Conservation (phyloP, 2,329 filamentous ascomycete genomes). For the Penicillium sp. region DNA sequence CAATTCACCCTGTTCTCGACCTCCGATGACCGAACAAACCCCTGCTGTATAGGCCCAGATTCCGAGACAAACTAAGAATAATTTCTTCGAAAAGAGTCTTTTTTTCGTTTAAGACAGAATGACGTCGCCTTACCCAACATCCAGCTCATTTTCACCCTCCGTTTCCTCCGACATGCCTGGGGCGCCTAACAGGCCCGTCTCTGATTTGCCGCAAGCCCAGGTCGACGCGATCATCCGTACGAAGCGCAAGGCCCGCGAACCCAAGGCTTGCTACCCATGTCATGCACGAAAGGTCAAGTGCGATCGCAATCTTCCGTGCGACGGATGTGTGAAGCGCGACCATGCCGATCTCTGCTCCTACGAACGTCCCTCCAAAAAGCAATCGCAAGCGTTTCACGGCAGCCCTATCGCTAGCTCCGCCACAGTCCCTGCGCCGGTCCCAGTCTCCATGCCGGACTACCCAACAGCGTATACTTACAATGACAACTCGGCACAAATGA, state of each 20-base stretch:
- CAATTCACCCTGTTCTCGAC: not conserved
- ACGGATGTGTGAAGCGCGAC: slow-evolving; percentile 52
- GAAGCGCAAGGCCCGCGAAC: slow-evolving; percentile 50
- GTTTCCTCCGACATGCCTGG: slow-evolving; percentile 25
- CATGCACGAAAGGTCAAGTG: slow-evolving; percentile 53
- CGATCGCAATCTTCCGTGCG: slow-evolving; percentile 51
- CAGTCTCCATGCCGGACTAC: slow-evolving; percentile 12
- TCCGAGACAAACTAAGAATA: slow-evolving; percentile 4
- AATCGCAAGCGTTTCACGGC: slow-evolving; percentile 30
- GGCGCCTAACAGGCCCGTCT: slow-evolving; percentile 30
- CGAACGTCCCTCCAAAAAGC: slow-evolving; percentile 50
- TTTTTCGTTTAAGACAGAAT: slow-evolving; percentile 17
- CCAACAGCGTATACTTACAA: slow-evolving; percentile 12
- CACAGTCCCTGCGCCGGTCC: slow-evolving; percentile 3
- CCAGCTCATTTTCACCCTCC: slow-evolving; percentile 33
- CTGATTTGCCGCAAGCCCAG: slow-evolving; percentile 47
- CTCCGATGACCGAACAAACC: slow-evolving; percentile 7
- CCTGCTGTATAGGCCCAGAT: slow-evolving; percentile 6
- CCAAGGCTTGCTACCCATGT: slow-evolving; percentile 50
- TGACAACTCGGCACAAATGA: slow-evolving; percentile 25
- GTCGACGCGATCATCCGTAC: slow-evolving; percentile 51
- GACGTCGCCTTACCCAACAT: slow-evolving; percentile 33
- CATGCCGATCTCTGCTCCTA: slow-evolving; percentile 53
- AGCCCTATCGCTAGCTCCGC: slow-evolving; percentile 19
- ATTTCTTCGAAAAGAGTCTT: not conserved